These are phyloP conservation scores for Aspergillus panamensis DNA, from an alignment of 495 filamentous ascomycete species.

Conservation along the genomic window DNA sequence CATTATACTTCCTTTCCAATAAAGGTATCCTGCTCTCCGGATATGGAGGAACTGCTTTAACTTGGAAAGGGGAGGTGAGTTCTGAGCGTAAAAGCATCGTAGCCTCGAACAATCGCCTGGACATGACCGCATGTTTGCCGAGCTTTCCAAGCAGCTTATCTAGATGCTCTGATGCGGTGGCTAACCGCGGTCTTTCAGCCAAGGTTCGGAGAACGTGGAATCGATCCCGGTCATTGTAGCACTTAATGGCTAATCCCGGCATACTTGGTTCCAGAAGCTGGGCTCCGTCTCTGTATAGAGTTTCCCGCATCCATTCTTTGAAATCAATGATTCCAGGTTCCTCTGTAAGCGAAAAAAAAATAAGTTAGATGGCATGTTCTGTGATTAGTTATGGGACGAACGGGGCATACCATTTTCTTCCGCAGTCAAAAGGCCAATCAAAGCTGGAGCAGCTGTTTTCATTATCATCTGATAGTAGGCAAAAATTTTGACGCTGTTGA, in stretches of 20 bases:
- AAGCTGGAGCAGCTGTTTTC: background rate
- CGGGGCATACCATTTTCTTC: background rate
- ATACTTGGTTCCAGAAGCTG: background rate
- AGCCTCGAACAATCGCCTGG: background rate
- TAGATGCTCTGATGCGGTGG: background rate
- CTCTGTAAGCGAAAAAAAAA: background rate
- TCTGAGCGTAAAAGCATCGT: background rate
- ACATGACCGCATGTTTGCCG: slow-evolving; percentile 6
- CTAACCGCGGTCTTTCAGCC: background rate
- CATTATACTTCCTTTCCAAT: background rate
- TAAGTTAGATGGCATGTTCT: background rate
- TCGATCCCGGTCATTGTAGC: background rate
- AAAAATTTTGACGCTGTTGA: background rate
- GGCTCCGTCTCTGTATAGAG: background rate
- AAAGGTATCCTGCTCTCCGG: background rate
- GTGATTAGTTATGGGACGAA: background rate
- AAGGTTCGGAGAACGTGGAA: slow-evolving; percentile 3
- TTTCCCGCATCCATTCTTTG: background rate
- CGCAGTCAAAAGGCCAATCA: background rate
- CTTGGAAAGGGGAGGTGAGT: background rate
- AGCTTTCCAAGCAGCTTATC: slow-evolving; percentile 12
- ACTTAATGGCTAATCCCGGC: background rate
- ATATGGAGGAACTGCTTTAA: background rate
- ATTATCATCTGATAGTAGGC: background rate
- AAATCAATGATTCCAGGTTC: background rate